A percentile compares a stretch with the other conserved stretches of the same genome.
Conservation (phyloP, 192 early-diverging fungal genomes). For the Backusella sp. region DNA sequence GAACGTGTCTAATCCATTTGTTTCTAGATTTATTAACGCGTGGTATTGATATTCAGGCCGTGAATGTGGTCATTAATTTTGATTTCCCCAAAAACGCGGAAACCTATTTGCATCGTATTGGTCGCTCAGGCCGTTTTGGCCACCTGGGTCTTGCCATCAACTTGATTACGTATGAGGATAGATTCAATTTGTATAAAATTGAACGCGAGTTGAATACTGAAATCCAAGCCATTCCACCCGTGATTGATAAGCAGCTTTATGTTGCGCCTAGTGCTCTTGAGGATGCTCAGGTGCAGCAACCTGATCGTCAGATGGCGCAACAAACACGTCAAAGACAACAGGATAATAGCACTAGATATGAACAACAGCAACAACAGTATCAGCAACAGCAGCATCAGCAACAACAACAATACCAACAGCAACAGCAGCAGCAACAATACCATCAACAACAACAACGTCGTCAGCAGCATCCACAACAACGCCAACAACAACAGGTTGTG, state of each 20-base stretch:
- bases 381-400: background rate
- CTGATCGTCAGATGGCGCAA: conserved; percentile 35
- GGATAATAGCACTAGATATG: conserved; percentile 37
- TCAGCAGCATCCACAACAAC: background rate
- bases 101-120: conserved; percentile 98
- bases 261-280: conserved; percentile 77
- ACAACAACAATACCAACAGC: background rate
- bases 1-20: background rate
- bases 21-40: conserved; percentile 86
- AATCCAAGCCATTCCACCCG: conserved; percentile 96
- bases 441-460: conserved; percentile 28
- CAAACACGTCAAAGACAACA: conserved; percentile 42
- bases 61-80: conserved; percentile 99
- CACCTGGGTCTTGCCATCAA: conserved; percentile 98
- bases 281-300: conserved; percentile 58
- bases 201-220: conserved; percentile 98
- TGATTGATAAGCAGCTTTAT: conserved; percentile 93
- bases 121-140: conserved; percentile 94
- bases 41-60: conserved; percentile 99
- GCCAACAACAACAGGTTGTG: background rate
- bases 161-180: conserved; percentile 96
- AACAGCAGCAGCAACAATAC: conserved; percentile 28
- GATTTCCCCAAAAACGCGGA: conserved; percentile 99
- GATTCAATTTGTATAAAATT: conserved; percentile 96
- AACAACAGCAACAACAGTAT: conserved; percentile 30